Evolutionary conservation across 1,284 basidiomycete species (phyloP), one percentile per base, ranked within the genome.

Genomic region (Ustilago loliicola): DNA sequence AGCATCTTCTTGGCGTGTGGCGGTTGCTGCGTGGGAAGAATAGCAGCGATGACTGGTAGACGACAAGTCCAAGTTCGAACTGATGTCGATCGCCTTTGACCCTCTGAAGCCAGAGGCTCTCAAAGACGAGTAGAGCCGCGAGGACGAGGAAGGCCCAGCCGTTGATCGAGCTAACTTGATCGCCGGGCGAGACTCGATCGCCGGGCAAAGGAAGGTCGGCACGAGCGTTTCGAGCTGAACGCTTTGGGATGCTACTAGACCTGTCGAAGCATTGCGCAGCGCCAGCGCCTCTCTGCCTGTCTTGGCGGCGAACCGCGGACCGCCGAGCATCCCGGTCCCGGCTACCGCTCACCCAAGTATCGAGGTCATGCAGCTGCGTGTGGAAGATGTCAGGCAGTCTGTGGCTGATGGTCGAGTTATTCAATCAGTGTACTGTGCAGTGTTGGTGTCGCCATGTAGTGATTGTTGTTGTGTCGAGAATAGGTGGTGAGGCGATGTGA

Each of bases 251-350:
- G 53, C 51, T 38, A 47, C 7, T 25, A 27, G 8, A 17, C 32
- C 53, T 17, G 21, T 55, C 1, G 59, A 53, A 29, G 53, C 50
- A 38, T 21, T n/a, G 0, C 21, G 23, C n/a, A 73, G 25, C 34
- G 50, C 58, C n/a, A 73, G 25, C 34, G 50, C 58, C 21, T 61
- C 13, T 11, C 42, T 36, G 21, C 65, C 53, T 4, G 58, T 65
- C 34, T 54, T 55, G 40, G 58, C 58, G 61, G 61, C 65, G 50
- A 65, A 13, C 50, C 54, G 48, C 48, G 66, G 51, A 55, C 61
- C 71, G 58, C 61, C 66, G 57, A 73, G 61, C 71, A 73, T 73
- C 57, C 51, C 61, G 59, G 61, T 62, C 54, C 30, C 61, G 54
- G 58, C 66, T 65, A 67, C 71, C 62, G 61, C 65, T 51, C 19